A percentile compares a stretch with the other conserved stretches of the same genome.
These are phyloP conservation scores for Paramecium tetraurelia DNA, from an alignment of 73 alveolate species.

Conservation along the genomic window DNA sequence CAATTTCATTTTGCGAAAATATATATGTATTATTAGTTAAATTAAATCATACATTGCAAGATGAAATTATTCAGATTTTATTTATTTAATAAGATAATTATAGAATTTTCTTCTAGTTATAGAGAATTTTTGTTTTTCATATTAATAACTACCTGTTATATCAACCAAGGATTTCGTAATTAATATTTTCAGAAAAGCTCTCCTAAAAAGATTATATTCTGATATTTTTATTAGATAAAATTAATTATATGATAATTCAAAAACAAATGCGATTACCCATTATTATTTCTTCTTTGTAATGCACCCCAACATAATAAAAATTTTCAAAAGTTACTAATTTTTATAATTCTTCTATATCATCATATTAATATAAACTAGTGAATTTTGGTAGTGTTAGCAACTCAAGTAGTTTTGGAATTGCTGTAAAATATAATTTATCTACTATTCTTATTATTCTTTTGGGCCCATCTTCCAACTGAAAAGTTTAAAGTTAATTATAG, in stretches of 20 bases:
- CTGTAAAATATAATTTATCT: neutral
- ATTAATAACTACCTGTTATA: no score
- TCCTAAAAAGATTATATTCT: neutral
- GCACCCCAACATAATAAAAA: neutral
- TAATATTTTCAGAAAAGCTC: no score
- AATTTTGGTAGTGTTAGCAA: neutral
- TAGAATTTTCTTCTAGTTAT: no score
- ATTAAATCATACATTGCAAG: no score
- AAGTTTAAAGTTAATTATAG: neutral
- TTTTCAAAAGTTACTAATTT: neutral
- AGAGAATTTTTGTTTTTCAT: no score
- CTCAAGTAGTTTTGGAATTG: neutral
- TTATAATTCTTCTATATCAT: neutral
- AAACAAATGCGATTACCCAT: neutral
- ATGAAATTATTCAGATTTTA: no score
- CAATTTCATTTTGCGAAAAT: no score
- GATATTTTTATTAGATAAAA: neutral
- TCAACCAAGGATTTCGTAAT: no score
- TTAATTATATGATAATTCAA: neutral
- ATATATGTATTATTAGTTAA: no score
- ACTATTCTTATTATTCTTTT: neutral
- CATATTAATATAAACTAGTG: neutral
- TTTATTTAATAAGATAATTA: no score
- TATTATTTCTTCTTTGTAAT: neutral
- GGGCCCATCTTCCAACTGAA: neutral